Conservation (phyloP, 2,329 filamentous ascomycete genomes). For the Botryotinia calthae region DNA sequence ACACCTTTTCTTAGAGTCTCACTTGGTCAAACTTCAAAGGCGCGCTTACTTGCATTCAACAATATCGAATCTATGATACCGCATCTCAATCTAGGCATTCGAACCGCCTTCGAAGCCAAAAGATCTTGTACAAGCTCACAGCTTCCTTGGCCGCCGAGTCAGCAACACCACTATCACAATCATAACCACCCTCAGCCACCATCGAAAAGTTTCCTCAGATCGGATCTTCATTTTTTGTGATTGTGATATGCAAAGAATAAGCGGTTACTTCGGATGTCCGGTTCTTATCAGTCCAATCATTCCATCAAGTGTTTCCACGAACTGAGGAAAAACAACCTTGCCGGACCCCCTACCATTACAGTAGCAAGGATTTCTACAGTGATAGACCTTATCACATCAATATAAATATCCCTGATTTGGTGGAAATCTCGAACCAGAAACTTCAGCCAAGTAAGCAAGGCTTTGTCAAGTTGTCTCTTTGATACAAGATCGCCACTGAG, state of each 20-base stretch:
- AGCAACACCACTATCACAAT: neutral
- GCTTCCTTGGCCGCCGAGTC: neutral
- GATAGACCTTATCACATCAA: constrained; percentile 3
- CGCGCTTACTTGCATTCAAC: constrained; percentile 6
- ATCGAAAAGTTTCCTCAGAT: neutral
- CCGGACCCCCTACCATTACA: neutral
- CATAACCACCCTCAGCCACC: neutral
- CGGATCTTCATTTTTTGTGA: neutral
- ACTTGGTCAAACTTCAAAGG: neutral
- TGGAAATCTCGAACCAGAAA: constrained; percentile 6
- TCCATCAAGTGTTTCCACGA: neutral
- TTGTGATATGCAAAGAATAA: constrained; percentile 9
- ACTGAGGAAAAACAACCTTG: neutral
- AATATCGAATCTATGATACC: neutral
- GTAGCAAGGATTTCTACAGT: neutral
- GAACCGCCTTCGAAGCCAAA: constrained; percentile 1
- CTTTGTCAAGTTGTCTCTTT: neutral
- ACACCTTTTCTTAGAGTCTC: neutral
- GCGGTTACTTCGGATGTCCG: neutral
- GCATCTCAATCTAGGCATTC: neutral
- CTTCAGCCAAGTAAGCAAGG: neutral
- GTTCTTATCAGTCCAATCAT: constrained; percentile 6
- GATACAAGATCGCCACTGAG: constrained; percentile 1
- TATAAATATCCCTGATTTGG: neutral
- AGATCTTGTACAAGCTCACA: neutral